Evolutionary conservation across 129 eudicot genomes (phyloP).

Genomic region (Centella asiatica): DNA sequence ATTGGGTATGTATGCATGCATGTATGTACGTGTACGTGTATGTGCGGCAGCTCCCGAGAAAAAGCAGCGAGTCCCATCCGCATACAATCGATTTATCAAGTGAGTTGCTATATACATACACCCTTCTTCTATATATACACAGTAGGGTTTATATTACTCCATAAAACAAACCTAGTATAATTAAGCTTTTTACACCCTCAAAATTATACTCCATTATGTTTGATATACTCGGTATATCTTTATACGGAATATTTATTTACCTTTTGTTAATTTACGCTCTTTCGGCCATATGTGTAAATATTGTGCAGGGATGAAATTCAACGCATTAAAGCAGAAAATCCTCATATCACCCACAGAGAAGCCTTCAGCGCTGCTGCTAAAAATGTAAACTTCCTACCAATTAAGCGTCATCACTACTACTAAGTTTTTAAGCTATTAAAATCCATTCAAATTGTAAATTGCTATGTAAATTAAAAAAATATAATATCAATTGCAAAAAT

Average conservation of each 20-base stretch:
- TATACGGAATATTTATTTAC: too few species aligned
- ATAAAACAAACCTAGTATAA: too few species aligned
- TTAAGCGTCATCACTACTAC: too few species aligned
- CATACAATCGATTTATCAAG: conserved; percentile 89
- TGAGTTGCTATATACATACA: conserved; percentile 19
- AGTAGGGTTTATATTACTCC: background rate
- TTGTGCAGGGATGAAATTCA: conserved; percentile 73
- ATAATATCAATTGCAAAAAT: too few species aligned
- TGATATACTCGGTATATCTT: too few species aligned
- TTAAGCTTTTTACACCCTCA: too few species aligned
- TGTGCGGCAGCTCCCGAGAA: conserved; percentile 95
- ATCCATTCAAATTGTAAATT: too few species aligned
- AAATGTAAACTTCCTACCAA: too few species aligned
- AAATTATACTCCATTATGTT: too few species aligned
- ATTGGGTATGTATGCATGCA: background rate
- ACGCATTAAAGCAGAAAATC: conserved; percentile 74
- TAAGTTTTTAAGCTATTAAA: too few species aligned
- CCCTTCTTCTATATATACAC: background rate
- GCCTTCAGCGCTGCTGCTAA: conserved; percentile 87
- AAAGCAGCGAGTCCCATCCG: conserved; percentile 85
- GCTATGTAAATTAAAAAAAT: too few species aligned
- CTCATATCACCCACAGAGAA: conserved; percentile 72
- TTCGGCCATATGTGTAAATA: background rate
- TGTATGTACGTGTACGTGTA: background rate
- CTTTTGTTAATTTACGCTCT: too few species aligned